These are phyloP conservation scores for Amorphotheca resinae DNA, from an alignment of 495 filamentous ascomycete species.

Conservation along the genomic window DNA sequence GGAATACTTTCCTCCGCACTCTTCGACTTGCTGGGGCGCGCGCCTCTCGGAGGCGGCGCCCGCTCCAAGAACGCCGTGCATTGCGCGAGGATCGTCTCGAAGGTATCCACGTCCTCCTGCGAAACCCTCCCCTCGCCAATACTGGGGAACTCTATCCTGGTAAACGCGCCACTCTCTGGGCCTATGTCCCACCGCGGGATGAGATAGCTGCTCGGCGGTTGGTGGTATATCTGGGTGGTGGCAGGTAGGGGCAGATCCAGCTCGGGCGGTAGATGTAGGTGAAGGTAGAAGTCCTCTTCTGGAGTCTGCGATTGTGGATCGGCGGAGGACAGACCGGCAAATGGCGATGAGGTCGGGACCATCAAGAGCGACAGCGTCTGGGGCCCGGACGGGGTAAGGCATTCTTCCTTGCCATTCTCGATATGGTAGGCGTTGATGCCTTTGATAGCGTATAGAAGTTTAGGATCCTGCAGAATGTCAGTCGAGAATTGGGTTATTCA, in stretches of 20 bases:
- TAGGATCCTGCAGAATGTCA: constrained; percentile 41
- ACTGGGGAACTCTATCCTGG: constrained; percentile 73
- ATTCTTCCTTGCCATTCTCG: constrained; percentile 71
- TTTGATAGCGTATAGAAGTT: constrained; percentile 69
- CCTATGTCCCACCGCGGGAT: constrained; percentile 90
- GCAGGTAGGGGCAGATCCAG: constrained; percentile 82
- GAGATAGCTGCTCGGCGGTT: constrained; percentile 77
- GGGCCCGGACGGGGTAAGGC: constrained; percentile 70
- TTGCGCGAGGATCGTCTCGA: constrained; percentile 91
- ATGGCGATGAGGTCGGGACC: constrained; percentile 73
- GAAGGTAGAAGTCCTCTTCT: constrained; percentile 91
- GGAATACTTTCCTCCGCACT: constrained; percentile 32
- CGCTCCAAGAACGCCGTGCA: constrained; percentile 89
- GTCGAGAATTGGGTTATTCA: neutral
- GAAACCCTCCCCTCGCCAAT: constrained; percentile 55
- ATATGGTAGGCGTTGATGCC: constrained; percentile 81
- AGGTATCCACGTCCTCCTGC: constrained; percentile 90
- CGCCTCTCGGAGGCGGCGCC: constrained; percentile 42
- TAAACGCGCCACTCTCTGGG: constrained; percentile 77
- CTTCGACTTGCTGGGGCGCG: constrained; percentile 12
- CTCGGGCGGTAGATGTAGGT: constrained; percentile 87
- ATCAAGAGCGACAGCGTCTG: constrained; percentile 86
- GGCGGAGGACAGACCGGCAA: constrained; percentile 46
- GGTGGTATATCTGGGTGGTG: constrained; percentile 90
- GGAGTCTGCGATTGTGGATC: constrained; percentile 43